phyloP scores from a whole-genome alignment of 202 grass and related monocot genomes.

The Cymbopogon flexuosus region DNA sequence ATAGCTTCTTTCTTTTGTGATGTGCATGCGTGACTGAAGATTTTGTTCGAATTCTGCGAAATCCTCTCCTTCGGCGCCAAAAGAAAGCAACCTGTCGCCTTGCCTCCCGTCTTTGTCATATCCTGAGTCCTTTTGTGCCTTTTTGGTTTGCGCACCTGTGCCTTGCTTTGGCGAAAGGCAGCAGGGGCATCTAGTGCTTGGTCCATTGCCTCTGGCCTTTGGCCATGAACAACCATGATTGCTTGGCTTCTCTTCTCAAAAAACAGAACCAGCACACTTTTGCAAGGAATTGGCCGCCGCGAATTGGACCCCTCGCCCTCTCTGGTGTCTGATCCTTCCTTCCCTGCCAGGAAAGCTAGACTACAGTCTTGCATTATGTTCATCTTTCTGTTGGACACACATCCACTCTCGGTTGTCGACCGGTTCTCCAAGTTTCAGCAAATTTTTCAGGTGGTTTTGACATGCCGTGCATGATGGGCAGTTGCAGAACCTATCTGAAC shows the following conservation, averaged over 20 bases:
- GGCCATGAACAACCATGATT: slow-evolving; percentile 4
- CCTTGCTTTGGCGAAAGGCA: slow-evolving; percentile 53
- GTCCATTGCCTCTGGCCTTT: slow-evolving; percentile 4
- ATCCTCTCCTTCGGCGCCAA: background rate
- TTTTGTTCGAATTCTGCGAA: slow-evolving; percentile 24
- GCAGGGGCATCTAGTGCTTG: slow-evolving; percentile 40
- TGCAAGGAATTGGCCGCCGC: background rate
- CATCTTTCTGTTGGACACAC: background rate
- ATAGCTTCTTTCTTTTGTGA: background rate
- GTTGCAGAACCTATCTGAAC: background rate
- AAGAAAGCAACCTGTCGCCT: background rate
- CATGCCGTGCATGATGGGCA: background rate
- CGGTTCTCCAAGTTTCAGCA: background rate
- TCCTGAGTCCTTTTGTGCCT: background rate
- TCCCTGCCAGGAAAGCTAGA: slow-evolving; percentile 17
- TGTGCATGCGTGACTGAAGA: background rate
- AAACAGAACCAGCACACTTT: slow-evolving; percentile 26
- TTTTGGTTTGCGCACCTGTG: slow-evolving; percentile 20
- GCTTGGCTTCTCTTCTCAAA: slow-evolving; percentile 24
- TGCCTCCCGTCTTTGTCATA: too few species aligned
- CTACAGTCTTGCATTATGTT: background rate
- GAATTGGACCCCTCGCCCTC: background rate
- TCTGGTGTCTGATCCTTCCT: background rate
- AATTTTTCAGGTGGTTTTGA: background rate
- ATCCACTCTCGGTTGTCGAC: background rate